Base-by-base conservation (phyloP, 495 filamentous ascomycete genomes). In the Aspergillus incahuasiensis region DNA sequence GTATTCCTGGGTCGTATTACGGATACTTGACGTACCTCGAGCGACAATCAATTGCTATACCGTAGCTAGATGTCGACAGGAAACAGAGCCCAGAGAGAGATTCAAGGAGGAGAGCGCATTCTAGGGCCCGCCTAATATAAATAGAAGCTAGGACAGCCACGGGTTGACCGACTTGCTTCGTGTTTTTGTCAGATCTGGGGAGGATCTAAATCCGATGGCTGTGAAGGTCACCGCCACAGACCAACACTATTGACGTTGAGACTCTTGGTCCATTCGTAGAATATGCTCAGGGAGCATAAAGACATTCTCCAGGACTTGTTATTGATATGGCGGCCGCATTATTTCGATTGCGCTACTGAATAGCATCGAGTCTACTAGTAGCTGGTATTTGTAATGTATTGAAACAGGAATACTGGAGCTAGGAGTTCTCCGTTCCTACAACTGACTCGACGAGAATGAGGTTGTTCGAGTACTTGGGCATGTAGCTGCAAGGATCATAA, bases 11-110 rank as follows among this genome's bases (percentile, higher is more conserved):
- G 40, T 38, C 25, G 19, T 21, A 30, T 48, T 54, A 58, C 50
- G 19, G 42, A 44, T 58, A 54, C 50, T 54, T 53, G 34, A 35
- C 48, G 30, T 56, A 56, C 54, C 54, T 38, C 34, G 30, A 35
- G 16, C 25, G 25, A 28, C 25, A 15, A 1, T 20, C n/a, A 9
- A 4, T 47, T 25, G n/a, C 25, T 11, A 3, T 11, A 6, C 18
- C 1, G n/a, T 32, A 3, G 45, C 45, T 47, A 25, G 20, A 5
- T 35, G 8, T 12, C 13, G 32, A 35, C 32, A 5, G 3, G 32
- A 15, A 11, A 5, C 25, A 16, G 25, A n/a, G 25, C 18, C 25
- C 2, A 32, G 45, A 19, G 25, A 19, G 38, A 3, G 15, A n/a
- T 6, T 40, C n/a, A 40, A 18, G 38, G 38, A 40, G 38, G 4